These are phyloP conservation scores for Penicillium sp. DNA, from an alignment of 2,329 filamentous ascomycete genomes.

Conservation along the genomic window DNA sequence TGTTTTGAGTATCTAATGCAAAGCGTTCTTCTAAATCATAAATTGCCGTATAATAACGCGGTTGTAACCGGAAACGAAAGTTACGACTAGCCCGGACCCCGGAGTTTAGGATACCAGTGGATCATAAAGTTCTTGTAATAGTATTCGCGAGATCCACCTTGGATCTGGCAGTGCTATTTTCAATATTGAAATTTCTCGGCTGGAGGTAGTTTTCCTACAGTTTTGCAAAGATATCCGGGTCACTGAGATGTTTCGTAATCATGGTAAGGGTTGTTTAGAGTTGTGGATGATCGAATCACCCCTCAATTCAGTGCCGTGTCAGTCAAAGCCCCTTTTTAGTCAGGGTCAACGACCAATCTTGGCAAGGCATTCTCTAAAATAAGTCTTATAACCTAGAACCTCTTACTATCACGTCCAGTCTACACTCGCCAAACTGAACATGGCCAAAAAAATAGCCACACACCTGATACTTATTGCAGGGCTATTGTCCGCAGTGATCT, in stretches of 20 bases:
- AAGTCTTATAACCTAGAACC: not conserved
- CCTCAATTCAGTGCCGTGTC: not conserved
- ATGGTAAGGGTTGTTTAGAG: not conserved
- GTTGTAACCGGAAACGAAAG: not conserved
- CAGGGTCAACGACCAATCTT: not conserved
- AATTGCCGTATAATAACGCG: not conserved
- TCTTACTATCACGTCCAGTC: not conserved
- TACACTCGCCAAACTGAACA: not conserved
- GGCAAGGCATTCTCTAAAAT: not conserved
- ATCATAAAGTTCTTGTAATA: not conserved
- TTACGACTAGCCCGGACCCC: not conserved
- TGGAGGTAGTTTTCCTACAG: not conserved
- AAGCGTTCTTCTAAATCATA: not conserved
- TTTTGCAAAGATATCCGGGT: not conserved
- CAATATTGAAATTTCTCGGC: not conserved
- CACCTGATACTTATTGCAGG: constrained; percentile 4
- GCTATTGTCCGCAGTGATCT: not conserved
- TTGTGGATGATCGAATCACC: not conserved
- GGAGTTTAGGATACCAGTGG: not conserved
- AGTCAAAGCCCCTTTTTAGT: constrained; percentile 1
- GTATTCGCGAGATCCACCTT: not conserved
- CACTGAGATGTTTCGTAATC: not conserved
- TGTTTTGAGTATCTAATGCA: not conserved
- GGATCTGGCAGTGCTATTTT: not conserved
- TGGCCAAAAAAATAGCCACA: constrained; percentile 2